phyloP scores from a whole-genome alignment of 2,329 filamentous ascomycete genomes.

The Knufia fluminis region DNA sequence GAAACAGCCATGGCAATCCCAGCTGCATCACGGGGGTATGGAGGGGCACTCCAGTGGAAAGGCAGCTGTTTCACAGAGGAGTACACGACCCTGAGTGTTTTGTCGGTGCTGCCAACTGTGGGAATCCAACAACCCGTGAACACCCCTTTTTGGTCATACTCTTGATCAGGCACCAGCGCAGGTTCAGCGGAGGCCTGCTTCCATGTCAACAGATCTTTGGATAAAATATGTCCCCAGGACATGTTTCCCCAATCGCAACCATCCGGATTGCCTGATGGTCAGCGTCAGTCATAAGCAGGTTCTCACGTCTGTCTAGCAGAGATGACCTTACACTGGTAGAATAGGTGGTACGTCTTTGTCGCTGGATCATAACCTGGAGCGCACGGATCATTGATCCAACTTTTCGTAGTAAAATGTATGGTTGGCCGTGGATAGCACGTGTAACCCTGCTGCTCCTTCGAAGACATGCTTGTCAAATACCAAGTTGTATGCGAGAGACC shows the following conservation, averaged over 20 bases:
- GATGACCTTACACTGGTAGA: slow-evolving; percentile 34
- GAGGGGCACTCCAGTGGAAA: slow-evolving; percentile 30
- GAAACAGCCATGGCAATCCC: slow-evolving; percentile 32
- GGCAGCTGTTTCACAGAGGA: slow-evolving; percentile 33
- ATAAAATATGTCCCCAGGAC: slow-evolving; percentile 33
- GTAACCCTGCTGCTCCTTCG: too few relatives aligned
- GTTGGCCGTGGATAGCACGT: slow-evolving; percentile 23
- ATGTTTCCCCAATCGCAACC: slow-evolving; percentile 37
- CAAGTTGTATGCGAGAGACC: too few relatives aligned
- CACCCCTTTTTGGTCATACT: slow-evolving; percentile 32
- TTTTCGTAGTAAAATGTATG: slow-evolving; percentile 30
- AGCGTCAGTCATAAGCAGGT: slow-evolving; percentile 31
- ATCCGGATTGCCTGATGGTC: slow-evolving; percentile 27
- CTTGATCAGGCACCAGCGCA: slow-evolving; percentile 26
- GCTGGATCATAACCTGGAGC: slow-evolving; percentile 32
- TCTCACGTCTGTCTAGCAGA: too few relatives aligned
- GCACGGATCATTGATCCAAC: slow-evolving; percentile 39
- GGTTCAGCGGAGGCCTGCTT: slow-evolving; percentile 23
- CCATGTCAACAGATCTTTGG: slow-evolving; percentile 32
- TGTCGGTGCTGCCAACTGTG: slow-evolving; percentile 21
- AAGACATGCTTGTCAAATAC: too few relatives aligned
- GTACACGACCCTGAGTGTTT: slow-evolving; percentile 30
- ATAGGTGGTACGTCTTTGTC: slow-evolving; percentile 32
- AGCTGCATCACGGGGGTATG: slow-evolving; percentile 30
- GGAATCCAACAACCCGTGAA: slow-evolving; percentile 34